Percentiles rank a stretch among this genome's conserved stretches.
Evolutionary conservation across 225 moss, liverwort and hornwort genomes (phyloP).

Genomic region (Marchantia polymorpha): DNA sequence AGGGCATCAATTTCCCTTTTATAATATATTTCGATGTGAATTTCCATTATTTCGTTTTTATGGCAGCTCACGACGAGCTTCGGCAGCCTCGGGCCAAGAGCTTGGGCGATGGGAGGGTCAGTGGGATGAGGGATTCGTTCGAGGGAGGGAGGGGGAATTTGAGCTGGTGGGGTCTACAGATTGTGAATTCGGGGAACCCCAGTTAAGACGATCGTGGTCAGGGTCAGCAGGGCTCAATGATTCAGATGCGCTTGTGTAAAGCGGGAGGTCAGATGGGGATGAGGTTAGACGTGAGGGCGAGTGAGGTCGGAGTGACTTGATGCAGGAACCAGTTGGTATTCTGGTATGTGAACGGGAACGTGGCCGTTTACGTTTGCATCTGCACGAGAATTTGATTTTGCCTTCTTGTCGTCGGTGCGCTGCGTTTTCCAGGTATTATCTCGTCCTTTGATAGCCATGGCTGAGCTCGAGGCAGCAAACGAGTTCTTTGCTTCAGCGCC

Average conservation of each 20-base stretch:
- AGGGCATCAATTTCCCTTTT: no score
- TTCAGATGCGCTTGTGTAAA: no score
- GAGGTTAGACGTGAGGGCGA: background rate
- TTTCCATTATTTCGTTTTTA: no score
- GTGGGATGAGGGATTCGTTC: no score
- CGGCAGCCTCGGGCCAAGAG: no score
- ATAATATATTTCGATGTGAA: no score
- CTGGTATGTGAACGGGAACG: background rate
- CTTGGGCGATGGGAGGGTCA: no score
- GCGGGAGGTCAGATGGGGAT: background rate
- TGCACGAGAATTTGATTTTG: background rate
- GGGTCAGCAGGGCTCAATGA: background rate
- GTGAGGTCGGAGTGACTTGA: background rate
- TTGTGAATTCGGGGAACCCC: background rate
- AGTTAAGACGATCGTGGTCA: background rate
- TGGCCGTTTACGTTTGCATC: background rate
- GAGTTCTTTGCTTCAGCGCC: conserved; percentile 87
- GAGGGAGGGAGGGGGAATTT: background rate
- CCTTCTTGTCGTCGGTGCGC: background rate
- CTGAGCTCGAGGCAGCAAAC: conserved; percentile 54
- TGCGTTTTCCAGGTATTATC: background rate
- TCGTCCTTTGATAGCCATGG: conserved; percentile 20
- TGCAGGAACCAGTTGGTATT: background rate
- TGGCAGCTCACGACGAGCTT: no score
- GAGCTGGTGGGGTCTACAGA: background rate